Base-by-base conservation (phyloP, 2,329 filamentous ascomycete genomes). In the Lasiodiplodia sp. region DNA sequence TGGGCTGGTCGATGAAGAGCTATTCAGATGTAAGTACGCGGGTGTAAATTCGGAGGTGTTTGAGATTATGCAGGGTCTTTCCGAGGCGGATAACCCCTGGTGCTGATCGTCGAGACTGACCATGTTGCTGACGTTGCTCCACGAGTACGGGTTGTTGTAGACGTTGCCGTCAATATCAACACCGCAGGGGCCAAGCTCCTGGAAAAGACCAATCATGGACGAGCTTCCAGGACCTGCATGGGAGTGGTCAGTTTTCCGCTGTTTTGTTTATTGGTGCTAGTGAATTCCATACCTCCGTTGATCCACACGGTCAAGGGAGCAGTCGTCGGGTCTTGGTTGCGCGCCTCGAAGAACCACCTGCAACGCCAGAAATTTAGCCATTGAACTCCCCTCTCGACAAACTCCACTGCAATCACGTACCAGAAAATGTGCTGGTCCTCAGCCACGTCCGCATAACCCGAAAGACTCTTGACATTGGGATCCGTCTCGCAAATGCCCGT, bases 1-100 rank as follows among this genome's bases (percentile, higher is more conserved):
- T 85, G 10, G 87, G 91, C 76, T 92, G 86, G 72, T 92, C 90
- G 72, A 92, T 87, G 77, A 90, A 92, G 18, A 92, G 85, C 77
- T 73, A 40, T 4, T 18, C 2, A 3, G 16, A 7, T 16, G 6
- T n/a, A 23, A 34, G 14, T 23, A 10, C 11, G 56, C 12, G 38
- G 38, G 14, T 28, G 28, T 28, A 28, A 2, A 34, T 34, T 34
- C 0, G 31, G 31, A 10, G 31, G 10, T 34, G 31, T 34, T 34
- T 34, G 31, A 34, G 31, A 10, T 34, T 34, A 34, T 34, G 31
- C 31, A 34, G 31, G 31, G 31, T 34, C 31, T 34, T 34, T 34
- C 1, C 2, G 31, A 2, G 31, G 31, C 31, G 31, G 7, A 10
- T 10, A 10, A 34, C 8, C 8, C 31, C 31, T 34, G 31, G 0